A percentile compares a stretch with the other conserved stretches of the same genome.
phyloP scores from a whole-genome alignment of 768 basidiomycete genomes.

The Coprinopsis cinerea region DNA sequence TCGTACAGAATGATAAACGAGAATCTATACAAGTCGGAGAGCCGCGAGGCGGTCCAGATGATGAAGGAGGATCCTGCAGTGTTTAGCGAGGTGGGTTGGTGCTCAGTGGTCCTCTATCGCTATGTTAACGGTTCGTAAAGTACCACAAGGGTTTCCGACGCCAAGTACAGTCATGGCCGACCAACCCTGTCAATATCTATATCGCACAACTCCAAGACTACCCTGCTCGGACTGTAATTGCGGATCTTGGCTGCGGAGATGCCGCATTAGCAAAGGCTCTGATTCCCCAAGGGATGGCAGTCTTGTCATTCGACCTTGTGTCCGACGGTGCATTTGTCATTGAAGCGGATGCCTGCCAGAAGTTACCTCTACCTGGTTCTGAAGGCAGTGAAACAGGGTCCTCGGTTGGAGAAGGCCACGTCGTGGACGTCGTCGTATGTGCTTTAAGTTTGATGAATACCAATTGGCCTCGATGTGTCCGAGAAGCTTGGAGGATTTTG shows the following conservation, averaged over 20 bases:
- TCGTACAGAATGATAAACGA: conserved; percentile 80
- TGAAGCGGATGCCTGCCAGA: conserved; percentile 83
- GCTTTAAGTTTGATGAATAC: conserved; percentile 95
- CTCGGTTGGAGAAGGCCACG: conserved; percentile 53
- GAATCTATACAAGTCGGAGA: conserved; percentile 81
- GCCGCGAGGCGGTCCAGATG: conserved; percentile 67
- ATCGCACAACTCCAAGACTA: conserved; percentile 58
- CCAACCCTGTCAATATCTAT: conserved; percentile 87
- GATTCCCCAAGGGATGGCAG: conserved; percentile 58
- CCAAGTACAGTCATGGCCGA: conserved; percentile 91
- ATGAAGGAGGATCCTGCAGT: conserved; percentile 79
- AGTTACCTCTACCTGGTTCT: conserved; percentile 81
- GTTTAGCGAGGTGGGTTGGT: conserved; percentile 67
- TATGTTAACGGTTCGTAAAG: conserved; percentile 34
- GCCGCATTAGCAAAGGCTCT: conserved; percentile 79
- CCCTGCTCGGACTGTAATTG: conserved; percentile 67
- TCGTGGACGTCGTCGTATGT: conserved; percentile 90
- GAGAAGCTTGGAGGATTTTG: conserved; percentile 86
- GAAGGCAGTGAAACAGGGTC: conserved; percentile 36
- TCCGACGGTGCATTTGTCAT: conserved; percentile 71
- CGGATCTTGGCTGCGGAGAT: conserved; percentile 94
- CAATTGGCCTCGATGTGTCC: conserved; percentile 89
- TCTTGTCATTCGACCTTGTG: conserved; percentile 77
- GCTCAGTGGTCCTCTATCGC: background rate
- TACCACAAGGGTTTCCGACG: conserved; percentile 90